phyloP scores from a whole-genome alignment of 176 grass and related monocot genomes.

The Carex pumila region DNA sequence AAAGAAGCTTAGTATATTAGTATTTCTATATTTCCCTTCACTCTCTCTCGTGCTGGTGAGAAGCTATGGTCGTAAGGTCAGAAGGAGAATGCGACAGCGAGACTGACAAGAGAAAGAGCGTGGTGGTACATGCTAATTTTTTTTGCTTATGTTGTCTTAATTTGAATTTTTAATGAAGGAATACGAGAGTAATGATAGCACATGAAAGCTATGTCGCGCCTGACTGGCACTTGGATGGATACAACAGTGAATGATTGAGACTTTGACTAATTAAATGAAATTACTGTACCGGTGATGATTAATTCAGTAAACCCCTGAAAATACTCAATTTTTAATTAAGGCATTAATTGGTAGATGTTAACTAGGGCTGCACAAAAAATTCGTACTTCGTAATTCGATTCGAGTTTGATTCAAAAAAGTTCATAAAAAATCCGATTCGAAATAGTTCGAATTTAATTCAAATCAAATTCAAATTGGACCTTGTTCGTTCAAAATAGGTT shows the following conservation, averaged over 20 bases:
- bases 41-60: background rate
- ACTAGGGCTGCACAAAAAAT: background rate
- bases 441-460: too few species aligned
- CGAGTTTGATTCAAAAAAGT: too few species aligned
- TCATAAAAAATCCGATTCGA: too few species aligned
- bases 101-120: constrained; percentile 11
- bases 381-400: too few species aligned
- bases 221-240: background rate
- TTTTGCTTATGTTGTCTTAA: background rate
- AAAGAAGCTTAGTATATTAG: background rate
- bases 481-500: too few species aligned
- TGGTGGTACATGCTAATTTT: background rate
- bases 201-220: constrained; percentile 26
- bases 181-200: constrained; percentile 4
- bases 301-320: background rate
- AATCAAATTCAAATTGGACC: too few species aligned
- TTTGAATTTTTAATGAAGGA: constrained; percentile 13
- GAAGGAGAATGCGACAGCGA: constrained; percentile 11
- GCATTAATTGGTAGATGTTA: background rate
- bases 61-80: background rate
- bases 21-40: background rate
- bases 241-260: background rate
- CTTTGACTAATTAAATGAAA: background rate
- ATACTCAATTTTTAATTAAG: background rate
- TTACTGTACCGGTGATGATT: background rate